Evolutionary conservation across 129 eudicot species (phyloP).

Genomic region (Lactuca sativa): DNA sequence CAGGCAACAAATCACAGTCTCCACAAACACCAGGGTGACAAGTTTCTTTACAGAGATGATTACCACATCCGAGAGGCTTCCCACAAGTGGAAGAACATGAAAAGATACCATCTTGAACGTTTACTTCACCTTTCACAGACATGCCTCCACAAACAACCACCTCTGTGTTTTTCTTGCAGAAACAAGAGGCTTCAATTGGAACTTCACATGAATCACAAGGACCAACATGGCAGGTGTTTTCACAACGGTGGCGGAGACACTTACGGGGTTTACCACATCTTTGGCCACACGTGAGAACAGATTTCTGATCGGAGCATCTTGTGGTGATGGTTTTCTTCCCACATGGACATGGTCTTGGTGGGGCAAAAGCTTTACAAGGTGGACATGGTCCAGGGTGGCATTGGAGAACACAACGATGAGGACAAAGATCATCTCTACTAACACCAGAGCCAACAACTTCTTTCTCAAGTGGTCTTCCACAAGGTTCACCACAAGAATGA

Average conservation of each 20-base stretch:
- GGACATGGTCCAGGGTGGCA: conserved; percentile 99
- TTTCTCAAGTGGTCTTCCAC: conserved; percentile 84
- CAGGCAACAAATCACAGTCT: conserved; percentile 76
- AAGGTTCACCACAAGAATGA: conserved; percentile 96
- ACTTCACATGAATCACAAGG: conserved; percentile 79
- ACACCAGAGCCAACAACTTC: conserved; percentile 41
- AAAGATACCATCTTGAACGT: conserved; percentile 64
- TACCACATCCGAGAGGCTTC: conserved; percentile 67
- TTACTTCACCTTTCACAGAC: conserved; percentile 68
- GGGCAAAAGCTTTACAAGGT: conserved; percentile 96
- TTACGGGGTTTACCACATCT: conserved; percentile 63
- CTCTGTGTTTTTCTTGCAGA: conserved; percentile 75
- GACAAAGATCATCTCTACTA: conserved; percentile 64
- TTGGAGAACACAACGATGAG: conserved; percentile 85
- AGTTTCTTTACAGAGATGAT: conserved; percentile 66
- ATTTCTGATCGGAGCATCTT: conserved; percentile 84
- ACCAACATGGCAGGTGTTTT: conserved; percentile 69
- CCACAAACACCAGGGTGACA: conserved; percentile 97
- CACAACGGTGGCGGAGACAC: conserved; percentile 81
- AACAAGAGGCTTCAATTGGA: conserved; percentile 69
- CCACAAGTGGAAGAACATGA: conserved; percentile 67
- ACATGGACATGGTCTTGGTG: conserved; percentile 82
- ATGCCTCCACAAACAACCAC: conserved; percentile 82
- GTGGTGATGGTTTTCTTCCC: conserved; percentile 80
- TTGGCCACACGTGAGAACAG: conserved; percentile 86